Evolutionary conservation across 352 stramenopile genomes (phyloP).

Genomic region (Pythium phragmitis): DNA sequence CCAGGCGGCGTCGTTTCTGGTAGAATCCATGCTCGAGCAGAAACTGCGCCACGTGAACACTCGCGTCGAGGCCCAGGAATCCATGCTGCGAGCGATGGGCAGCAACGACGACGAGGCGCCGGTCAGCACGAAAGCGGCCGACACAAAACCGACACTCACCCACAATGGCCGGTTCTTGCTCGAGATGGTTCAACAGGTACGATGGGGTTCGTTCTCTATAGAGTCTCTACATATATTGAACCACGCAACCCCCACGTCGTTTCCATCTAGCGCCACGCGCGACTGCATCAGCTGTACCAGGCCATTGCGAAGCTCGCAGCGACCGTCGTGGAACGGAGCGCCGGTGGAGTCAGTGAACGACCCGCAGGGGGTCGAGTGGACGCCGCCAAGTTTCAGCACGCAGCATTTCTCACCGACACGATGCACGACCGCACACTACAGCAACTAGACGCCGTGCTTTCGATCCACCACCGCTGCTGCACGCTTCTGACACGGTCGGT

Average conservation of each 20-base stretch:
- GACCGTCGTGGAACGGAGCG: constrained; percentile 1
- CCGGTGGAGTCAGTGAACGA: not conserved
- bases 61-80: constrained; percentile 34
- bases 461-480: constrained; percentile 21
- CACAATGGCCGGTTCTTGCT: constrained; percentile 44
- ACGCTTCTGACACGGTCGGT: not conserved
- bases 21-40: constrained; percentile 59
- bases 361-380: constrained; percentile 23
- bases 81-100: constrained; percentile 20
- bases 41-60: constrained; percentile 53
- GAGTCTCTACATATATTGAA: not conserved
- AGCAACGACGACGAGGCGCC: not conserved
- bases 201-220: not conserved
- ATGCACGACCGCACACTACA: constrained; percentile 39
- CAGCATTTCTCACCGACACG: constrained; percentile 44
- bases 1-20: constrained; percentile 54
- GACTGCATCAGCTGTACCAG: constrained; percentile 60
- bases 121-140: not conserved
- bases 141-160: not conserved
- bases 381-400: constrained; percentile 44
- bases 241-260: not conserved
- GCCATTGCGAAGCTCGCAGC: constrained; percentile 61
- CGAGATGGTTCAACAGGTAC: constrained; percentile 67
- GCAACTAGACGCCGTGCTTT: constrained; percentile 35
- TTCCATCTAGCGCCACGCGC: constrained; percentile 41